phyloP scores from a whole-genome alignment of 768 basidiomycete species.

The Tylopilus sp. region DNA sequence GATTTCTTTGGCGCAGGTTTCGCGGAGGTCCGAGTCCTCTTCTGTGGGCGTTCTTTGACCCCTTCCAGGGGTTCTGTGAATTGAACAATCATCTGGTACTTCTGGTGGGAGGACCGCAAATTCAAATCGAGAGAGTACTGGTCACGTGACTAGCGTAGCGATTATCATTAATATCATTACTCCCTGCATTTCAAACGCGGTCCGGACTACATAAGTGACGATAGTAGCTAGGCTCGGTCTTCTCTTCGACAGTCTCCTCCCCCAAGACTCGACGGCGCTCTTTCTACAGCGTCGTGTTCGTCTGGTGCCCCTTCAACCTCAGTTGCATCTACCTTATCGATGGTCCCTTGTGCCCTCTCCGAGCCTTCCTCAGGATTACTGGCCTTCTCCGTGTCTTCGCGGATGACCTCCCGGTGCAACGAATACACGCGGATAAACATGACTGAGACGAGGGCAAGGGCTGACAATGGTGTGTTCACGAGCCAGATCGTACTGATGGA shows the following conservation, averaged over 20 bases:
- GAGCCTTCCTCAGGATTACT: slow-evolving; percentile 34
- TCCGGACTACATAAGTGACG: too few relatives aligned
- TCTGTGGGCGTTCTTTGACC: slow-evolving; percentile 22
- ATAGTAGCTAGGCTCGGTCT: background rate
- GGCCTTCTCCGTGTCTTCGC: slow-evolving; percentile 2
- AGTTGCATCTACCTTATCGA: background rate
- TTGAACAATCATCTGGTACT: slow-evolving; percentile 17
- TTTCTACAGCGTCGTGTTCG: background rate
- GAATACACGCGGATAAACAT: slow-evolving; percentile 37
- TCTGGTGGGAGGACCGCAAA: background rate
- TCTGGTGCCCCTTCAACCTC: background rate
- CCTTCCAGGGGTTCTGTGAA: slow-evolving; percentile 14
- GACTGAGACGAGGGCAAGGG: slow-evolving; percentile 30
- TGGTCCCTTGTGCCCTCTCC: background rate
- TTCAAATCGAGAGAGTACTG: background rate
- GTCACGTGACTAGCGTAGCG: slow-evolving; percentile 20
- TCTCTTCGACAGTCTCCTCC: background rate
- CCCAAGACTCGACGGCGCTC: background rate
- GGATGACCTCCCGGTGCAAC: slow-evolving; percentile 28
- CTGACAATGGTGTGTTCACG: slow-evolving; percentile 33
- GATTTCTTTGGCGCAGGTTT: slow-evolving; percentile 5
- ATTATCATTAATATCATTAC: too few relatives aligned
- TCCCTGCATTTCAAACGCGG: too few relatives aligned
- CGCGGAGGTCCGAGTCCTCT: slow-evolving; percentile 18
- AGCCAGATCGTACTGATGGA: slow-evolving; percentile 40